Percentiles rank a stretch among this genome's conserved stretches.
phyloP scores from a whole-genome alignment of 2,329 filamentous ascomycete species.

The Cryphonectria japonica region DNA sequence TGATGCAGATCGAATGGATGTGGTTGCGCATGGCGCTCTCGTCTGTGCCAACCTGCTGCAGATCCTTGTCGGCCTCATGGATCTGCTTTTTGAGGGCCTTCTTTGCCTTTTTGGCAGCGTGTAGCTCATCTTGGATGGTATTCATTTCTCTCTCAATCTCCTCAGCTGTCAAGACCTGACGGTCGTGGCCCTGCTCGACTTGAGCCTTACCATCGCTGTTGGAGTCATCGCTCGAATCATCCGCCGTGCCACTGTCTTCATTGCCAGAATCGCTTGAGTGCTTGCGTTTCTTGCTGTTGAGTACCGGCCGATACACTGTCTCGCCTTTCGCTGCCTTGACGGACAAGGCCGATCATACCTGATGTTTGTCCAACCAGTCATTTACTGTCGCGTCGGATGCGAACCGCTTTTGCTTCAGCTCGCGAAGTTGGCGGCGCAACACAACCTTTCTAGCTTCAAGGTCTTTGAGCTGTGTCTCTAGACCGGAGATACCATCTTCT shows the following conservation, averaged over 20 bases:
- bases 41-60: constrained; percentile 37
- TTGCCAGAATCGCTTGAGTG: background rate
- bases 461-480: background rate
- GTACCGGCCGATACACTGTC: background rate
- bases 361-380: background rate
- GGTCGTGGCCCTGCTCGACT: background rate
- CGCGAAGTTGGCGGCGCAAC: constrained; percentile 27
- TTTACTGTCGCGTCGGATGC: background rate
- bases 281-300: constrained; percentile 19
- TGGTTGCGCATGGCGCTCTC: constrained; percentile 33
- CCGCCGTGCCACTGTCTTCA: background rate
- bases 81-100: background rate
- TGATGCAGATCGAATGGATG: constrained; percentile 50
- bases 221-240: background rate
- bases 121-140: background rate
- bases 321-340: background rate
- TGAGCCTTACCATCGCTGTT: background rate
- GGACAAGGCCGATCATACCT: constrained; percentile 2
- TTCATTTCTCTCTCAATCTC: background rate
- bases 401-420: background rate
- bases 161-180: background rate
- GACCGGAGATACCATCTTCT: background rate
- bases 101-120: constrained; percentile 5
- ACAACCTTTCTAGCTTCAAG: constrained; percentile 34
- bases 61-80: constrained; percentile 38